Evolutionary conservation across 2,329 filamentous ascomycete species (phyloP).

Genomic region (Neopestalotiopsis sp.): DNA sequence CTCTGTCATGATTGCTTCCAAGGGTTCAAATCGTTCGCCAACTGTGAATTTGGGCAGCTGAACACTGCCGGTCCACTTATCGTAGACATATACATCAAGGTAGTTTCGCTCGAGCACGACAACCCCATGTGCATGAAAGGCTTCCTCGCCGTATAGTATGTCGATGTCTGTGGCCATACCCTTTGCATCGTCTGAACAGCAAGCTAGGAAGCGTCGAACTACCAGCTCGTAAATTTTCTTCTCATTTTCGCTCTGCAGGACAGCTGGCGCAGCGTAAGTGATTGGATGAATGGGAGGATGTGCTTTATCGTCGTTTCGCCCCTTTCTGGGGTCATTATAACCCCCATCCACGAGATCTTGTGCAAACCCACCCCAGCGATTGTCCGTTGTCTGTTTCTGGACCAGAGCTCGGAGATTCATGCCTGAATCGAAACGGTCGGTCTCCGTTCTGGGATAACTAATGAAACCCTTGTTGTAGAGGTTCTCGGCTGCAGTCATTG

Average conservation of each 20-base stretch:
- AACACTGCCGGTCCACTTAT: conserved; percentile 91
- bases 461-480: conserved; percentile 96
- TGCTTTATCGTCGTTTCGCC: conserved; percentile 91
- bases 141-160: conserved; percentile 82
- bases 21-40: conserved; percentile 85
- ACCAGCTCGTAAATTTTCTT: conserved; percentile 90
- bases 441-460: conserved; percentile 96
- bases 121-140: conserved; percentile 82
- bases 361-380: conserved; percentile 81
- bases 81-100: conserved; percentile 93
- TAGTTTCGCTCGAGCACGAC: conserved; percentile 90
- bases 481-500: conserved; percentile 86
- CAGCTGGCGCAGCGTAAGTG: conserved; percentile 74
- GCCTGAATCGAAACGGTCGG: conserved; percentile 89
- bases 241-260: conserved; percentile 69
- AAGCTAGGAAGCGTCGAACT: conserved; percentile 88
- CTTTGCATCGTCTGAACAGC: conserved; percentile 92
- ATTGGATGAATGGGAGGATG: conserved; percentile 98
- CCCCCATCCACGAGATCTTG: conserved; percentile 75
- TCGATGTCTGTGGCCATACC: conserved; percentile 86
- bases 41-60: conserved; percentile 80
- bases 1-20: conserved; percentile 86
- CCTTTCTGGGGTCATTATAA: conserved; percentile 82
- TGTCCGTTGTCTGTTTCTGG: conserved; percentile 81
- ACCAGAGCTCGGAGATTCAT: conserved; percentile 84